Percentiles rank a stretch among this genome's conserved stretches.
Conservation (phyloP, 805 yeast genomes). For the Phaffomyces opuntiae region DNA sequence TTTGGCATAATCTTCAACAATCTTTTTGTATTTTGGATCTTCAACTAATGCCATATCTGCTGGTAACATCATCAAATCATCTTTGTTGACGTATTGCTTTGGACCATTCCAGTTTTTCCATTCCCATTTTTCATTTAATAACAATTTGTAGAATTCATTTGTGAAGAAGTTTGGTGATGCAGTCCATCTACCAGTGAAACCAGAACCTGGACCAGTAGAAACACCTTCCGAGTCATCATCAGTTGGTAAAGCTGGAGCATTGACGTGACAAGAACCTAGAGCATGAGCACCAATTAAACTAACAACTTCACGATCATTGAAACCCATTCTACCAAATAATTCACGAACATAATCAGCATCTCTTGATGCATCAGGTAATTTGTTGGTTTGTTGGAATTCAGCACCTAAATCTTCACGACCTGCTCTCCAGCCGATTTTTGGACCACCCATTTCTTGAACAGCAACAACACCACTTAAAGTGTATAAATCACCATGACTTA, state of each 20-base stretch:
- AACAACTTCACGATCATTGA: constrained; percentile 65
- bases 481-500: constrained; percentile 73
- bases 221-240: constrained; percentile 11
- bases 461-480: constrained; percentile 77
- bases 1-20: constrained; percentile 62
- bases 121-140: constrained; percentile 49
- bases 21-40: constrained; percentile 50
- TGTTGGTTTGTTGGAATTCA: constrained; percentile 51
- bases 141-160: constrained; percentile 61
- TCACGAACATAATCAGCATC: constrained; percentile 60
- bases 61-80: constrained; percentile 79
- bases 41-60: constrained; percentile 67
- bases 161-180: constrained; percentile 67
- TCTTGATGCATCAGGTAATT: constrained; percentile 66
- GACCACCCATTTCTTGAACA: constrained; percentile 73
- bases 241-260: constrained; percentile 21
- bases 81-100: constrained; percentile 51
- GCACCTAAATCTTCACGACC: constrained; percentile 63
- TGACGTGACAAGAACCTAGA: constrained; percentile 67
- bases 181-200: constrained; percentile 90
- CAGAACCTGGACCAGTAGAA: constrained; percentile 41
- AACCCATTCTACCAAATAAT: constrained; percentile 59
- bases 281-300: constrained; percentile 73
- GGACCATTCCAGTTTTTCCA: constrained; percentile 55
- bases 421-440: constrained; percentile 73